phyloP scores from a whole-genome alignment of 306 rosid species.

The Argentina anserina region DNA sequence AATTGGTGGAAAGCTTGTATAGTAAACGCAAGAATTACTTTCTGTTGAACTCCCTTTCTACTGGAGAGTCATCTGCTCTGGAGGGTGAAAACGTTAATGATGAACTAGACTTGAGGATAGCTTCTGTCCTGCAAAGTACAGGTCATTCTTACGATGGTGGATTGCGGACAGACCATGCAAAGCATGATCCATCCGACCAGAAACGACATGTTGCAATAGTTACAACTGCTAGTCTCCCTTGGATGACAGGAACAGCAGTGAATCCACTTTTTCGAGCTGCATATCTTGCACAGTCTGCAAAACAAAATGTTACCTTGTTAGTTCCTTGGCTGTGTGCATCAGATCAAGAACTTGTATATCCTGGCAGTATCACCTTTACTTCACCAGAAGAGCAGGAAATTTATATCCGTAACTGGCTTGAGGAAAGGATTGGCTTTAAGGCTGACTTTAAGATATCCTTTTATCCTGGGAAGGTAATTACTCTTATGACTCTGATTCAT shows the following conservation, averaged over 20 bases:
- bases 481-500: constrained; percentile 11
- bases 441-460: constrained; percentile 89
- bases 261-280: constrained; percentile 98
- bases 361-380: constrained; percentile 66
- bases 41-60: constrained; percentile 46
- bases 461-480: constrained; percentile 90
- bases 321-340: constrained; percentile 97
- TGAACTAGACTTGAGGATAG: constrained; percentile 81
- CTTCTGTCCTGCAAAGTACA: constrained; percentile 91
- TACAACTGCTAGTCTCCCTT: constrained; percentile 98
- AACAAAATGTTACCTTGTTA: constrained; percentile 75
- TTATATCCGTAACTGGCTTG: constrained; percentile 92
- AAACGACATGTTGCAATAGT: constrained; percentile 91
- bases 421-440: constrained; percentile 91
- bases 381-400: constrained; percentile 91
- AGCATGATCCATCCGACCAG: constrained; percentile 46
- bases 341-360: constrained; percentile 91
- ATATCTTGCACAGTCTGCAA: constrained; percentile 73
- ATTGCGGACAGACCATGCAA: constrained; percentile 70
- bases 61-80: constrained; percentile 57
- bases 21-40: constrained; percentile 73
- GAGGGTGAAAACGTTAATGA: constrained; percentile 70
- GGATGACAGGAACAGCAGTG: constrained; percentile 99
- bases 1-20: constrained; percentile 82
- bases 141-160: constrained; percentile 92